phyloP scores from a whole-genome alignment of 2,329 filamentous ascomycete genomes.

The Beauveria caledonica region DNA sequence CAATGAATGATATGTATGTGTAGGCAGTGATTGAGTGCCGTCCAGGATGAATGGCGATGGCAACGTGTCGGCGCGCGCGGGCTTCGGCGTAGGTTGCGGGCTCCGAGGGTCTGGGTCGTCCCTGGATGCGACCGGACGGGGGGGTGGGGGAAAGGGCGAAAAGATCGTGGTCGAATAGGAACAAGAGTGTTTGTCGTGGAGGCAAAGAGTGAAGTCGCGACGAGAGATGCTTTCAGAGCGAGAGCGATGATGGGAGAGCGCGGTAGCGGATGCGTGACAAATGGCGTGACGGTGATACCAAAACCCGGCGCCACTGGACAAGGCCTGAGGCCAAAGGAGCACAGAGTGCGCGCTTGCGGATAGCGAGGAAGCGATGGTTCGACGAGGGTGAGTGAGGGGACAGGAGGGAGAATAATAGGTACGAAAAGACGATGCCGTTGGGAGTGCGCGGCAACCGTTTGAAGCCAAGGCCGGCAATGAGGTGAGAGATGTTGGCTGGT shows the following conservation, averaged over 20 bases:
- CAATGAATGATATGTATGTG: neutral
- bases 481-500: conserved; percentile 1
- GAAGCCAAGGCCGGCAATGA: conserved; percentile 5
- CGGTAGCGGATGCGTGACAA: neutral
- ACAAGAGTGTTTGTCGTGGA: neutral
- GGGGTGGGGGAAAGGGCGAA: neutral
- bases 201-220: neutral
- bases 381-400: neutral
- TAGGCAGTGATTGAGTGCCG: neutral
- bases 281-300: conserved; percentile 12
- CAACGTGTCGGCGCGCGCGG: neutral
- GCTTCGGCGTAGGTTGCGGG: conserved; percentile 5
- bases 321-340: conserved; percentile 6
- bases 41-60: neutral
- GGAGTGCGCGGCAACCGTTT: neutral
- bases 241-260: conserved; percentile 14
- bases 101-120: conserved; percentile 1
- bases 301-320: neutral
- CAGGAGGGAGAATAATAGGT: conserved; percentile 4
- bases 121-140: conserved; percentile 13
- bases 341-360: conserved; percentile 4
- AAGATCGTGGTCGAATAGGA: neutral
- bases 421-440: conserved; percentile 3
- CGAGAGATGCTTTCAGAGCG: neutral
- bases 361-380: conserved; percentile 4